A percentile compares a stretch with the other conserved stretches of the same genome.
Conservation (phyloP, 2,329 filamentous ascomycete genomes). For the Blastomyces gilchristii region DNA sequence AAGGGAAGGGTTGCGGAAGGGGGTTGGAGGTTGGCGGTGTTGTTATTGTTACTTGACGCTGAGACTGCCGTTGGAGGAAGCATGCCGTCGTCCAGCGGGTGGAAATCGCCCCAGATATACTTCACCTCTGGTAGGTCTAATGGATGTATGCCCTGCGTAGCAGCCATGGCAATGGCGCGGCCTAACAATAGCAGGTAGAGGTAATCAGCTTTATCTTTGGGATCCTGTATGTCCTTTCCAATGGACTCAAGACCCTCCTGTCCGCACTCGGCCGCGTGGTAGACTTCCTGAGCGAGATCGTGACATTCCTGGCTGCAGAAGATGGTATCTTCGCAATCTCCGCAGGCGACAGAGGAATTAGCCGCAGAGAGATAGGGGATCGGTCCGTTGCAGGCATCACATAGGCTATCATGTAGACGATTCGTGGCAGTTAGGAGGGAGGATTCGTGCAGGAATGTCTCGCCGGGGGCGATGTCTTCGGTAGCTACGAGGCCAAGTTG, state of each 20-base stretch:
- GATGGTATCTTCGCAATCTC: constrained; percentile 47
- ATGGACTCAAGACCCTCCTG: constrained; percentile 46
- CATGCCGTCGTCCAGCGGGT: constrained; percentile 22
- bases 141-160: constrained; percentile 48
- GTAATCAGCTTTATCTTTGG: constrained; percentile 48
- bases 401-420: constrained; percentile 72
- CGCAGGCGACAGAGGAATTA: constrained; percentile 37
- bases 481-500: constrained; percentile 89
- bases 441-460: constrained; percentile 68
- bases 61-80: constrained; percentile 7
- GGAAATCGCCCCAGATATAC: constrained; percentile 58
- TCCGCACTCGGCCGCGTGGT: constrained; percentile 51
- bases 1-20: constrained; percentile 45
- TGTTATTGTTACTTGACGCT: background rate
- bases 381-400: constrained; percentile 74
- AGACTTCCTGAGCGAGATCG: constrained; percentile 44
- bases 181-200: constrained; percentile 52
- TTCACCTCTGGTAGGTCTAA: constrained; percentile 51
- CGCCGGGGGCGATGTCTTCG: constrained; percentile 64
- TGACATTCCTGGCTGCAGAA: constrained; percentile 52
- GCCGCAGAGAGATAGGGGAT: constrained; percentile 49
- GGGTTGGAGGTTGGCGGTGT: constrained; percentile 5
- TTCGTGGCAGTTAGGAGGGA: constrained; percentile 85
- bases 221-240: constrained; percentile 46
- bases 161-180: constrained; percentile 51